Evolutionary conservation across 83 land plant genomes (phyloP), one percentile per base, ranked within the genome.

Genomic region (Thuja plicata): DNA sequence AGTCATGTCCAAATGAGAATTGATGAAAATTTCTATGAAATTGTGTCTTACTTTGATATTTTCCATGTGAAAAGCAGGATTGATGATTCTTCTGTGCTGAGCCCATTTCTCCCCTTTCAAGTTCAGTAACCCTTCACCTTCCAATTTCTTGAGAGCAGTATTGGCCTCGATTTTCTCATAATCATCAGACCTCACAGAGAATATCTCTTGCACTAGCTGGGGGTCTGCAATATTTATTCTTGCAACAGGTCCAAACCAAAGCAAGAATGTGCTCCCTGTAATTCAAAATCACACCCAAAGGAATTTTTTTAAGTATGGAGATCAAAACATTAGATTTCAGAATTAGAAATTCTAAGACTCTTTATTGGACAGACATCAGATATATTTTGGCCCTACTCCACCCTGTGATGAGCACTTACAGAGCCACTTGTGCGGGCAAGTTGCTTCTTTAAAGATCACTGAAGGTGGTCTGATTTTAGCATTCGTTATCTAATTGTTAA

Each of bases 81-180:
- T 70, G 81, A 93, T 90, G 89, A 93, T 93, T 40, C 93, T 89
- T 40, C 95, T 80, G 87, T 92, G 95, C 77, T 90, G 91, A 88
- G 92, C 94, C 95, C 96, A 93, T 89, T 93, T 93, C 88, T 93
- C 90, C 5, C 95, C 96, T 32, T 92, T 91, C 90, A 93, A 91
- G 79, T 92, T 93, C 12, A 95, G 74, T 11, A 95, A 90, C 27
- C 96, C 96, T 62, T 93, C 91, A 34, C 96, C 96, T 88, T 93
- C 94, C 62, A 95, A 92, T 87, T 93, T 92, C 81, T 89, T 89
- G 27, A 92, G 80, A 17, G 91, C 90, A 24, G 90, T 90, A 74
- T 91, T 90, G 8, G 92, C 85, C 34, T 91, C 92, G 35, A 85
- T 86, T 60, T 92, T 92, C 87, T 92, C 94, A 76, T 90, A 95